These are phyloP conservation scores for Debaryomycetaceae sp. DNA, from an alignment of 1,139 yeast species.

Conservation along the genomic window DNA sequence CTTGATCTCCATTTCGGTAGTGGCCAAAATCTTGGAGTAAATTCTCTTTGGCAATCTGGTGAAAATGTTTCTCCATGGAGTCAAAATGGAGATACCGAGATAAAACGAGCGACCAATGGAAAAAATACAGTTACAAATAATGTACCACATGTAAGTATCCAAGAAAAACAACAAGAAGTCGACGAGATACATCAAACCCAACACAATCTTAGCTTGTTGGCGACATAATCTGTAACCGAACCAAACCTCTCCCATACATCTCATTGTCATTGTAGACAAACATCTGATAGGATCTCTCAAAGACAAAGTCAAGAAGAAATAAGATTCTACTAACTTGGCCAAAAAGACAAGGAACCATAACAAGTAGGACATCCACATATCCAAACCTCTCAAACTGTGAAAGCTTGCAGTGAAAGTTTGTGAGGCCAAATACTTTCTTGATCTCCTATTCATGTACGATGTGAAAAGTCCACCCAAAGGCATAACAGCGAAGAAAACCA, in stretches of 20 bases:
- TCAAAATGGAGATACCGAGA: slow-evolving; percentile 95
- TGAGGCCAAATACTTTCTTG: slow-evolving; percentile 88
- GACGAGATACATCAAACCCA: slow-evolving; percentile 88
- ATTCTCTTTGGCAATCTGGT: slow-evolving; percentile 97
- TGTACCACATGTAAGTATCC: slow-evolving; percentile 99
- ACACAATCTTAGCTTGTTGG: slow-evolving; percentile 81
- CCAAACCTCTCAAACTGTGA: slow-evolving; percentile 75
- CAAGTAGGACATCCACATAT: slow-evolving; percentile 94
- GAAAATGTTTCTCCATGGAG: slow-evolving; percentile 99
- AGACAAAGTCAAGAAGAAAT: slow-evolving; percentile 86
- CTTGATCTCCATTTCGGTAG: slow-evolving; percentile 98
- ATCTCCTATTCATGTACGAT: slow-evolving; percentile 81
- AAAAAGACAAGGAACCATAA: slow-evolving; percentile 86
- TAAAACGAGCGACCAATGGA: slow-evolving; percentile 97
- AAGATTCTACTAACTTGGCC: slow-evolving; percentile 87
- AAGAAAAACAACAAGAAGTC: slow-evolving; percentile 93
- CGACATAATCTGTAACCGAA: slow-evolving; percentile 70
- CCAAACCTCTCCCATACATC: slow-evolving; percentile 84
- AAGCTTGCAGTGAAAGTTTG: slow-evolving; percentile 96
- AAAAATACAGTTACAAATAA: slow-evolving; percentile 88
- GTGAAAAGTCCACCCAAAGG: slow-evolving; percentile 97
- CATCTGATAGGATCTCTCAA: slow-evolving; percentile 90
- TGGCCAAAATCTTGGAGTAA: slow-evolving; percentile 93
- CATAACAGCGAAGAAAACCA: slow-evolving; percentile 86
- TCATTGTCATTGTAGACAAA: slow-evolving; percentile 44